phyloP scores from a whole-genome alignment of 2,329 filamentous ascomycete species.

The Stagonosporopsis vannaccii region DNA sequence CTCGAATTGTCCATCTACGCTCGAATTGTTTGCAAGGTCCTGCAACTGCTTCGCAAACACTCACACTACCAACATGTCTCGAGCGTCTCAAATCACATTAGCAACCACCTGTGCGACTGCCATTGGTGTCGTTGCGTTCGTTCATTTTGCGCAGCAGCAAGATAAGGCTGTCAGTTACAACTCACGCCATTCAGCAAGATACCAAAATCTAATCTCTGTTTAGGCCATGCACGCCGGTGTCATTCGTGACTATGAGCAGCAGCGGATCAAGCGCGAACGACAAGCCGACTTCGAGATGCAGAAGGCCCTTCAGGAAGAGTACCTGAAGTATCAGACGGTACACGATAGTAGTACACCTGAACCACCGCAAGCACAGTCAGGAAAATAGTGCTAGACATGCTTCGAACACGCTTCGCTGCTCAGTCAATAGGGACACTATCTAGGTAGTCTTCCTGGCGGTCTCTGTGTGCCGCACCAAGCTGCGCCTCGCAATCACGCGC shows the following conservation, averaged over 20 bases:
- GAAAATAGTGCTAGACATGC: constrained; percentile 15
- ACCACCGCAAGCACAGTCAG: constrained; percentile 29
- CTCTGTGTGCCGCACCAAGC: not conserved
- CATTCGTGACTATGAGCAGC: constrained; percentile 92
- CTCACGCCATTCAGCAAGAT: constrained; percentile 24
- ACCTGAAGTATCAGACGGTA: constrained; percentile 86
- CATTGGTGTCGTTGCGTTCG: constrained; percentile 77
- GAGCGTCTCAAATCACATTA: constrained; percentile 86
- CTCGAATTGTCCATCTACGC: too few relatives aligned
- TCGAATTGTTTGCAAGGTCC: constrained; percentile 25
- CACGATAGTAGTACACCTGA: constrained; percentile 46
- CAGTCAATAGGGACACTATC: not conserved
- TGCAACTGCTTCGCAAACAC: constrained; percentile 1
- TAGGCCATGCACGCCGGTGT: constrained; percentile 97
- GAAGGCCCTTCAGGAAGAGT: constrained; percentile 82
- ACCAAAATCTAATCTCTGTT: constrained; percentile 18
- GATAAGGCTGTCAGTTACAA: constrained; percentile 75
- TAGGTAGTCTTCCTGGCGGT: not conserved
- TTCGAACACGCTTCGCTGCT: not conserved
- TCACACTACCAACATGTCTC: constrained; percentile 71
- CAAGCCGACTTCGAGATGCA: constrained; percentile 97
- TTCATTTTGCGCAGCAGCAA: constrained; percentile 85
- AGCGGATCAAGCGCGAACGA: constrained; percentile 86
- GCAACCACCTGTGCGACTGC: constrained; percentile 79
- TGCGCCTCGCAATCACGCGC: not conserved